Conservation (phyloP, 2,329 filamentous ascomycete genomes). For the Pseudonectria foliicola region DNA sequence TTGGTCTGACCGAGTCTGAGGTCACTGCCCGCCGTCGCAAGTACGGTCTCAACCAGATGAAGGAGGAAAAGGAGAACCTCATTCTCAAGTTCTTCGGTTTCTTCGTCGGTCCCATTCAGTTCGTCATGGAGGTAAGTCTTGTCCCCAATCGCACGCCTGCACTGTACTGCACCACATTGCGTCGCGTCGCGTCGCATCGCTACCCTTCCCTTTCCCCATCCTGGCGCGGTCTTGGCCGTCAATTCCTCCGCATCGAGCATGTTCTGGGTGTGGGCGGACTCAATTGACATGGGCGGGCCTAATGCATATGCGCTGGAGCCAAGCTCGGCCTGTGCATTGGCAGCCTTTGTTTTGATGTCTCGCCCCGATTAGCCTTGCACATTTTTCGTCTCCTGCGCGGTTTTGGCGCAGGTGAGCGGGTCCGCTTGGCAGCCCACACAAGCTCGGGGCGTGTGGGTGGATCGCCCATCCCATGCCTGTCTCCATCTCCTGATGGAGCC, state of each 20-base stretch:
- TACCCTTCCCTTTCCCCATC: background rate
- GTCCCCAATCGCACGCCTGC: background rate
- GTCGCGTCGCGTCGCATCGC: no score
- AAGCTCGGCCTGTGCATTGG: no score
- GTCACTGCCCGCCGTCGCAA: conserved; percentile 58
- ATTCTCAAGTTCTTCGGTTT: conserved; percentile 76
- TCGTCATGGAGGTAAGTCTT: conserved; percentile 76
- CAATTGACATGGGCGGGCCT: no score
- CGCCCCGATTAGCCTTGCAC: conserved; percentile 13
- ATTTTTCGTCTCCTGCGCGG: conserved; percentile 11
- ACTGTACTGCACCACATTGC: background rate
- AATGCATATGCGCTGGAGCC: no score
- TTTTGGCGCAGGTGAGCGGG: conserved; percentile 25
- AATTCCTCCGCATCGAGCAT: background rate
- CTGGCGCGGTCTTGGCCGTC: conserved; percentile 1
- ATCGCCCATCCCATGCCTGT: conserved; percentile 21
- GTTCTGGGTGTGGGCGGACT: no score
- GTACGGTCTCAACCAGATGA: conserved; percentile 83
- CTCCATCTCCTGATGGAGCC: conserved; percentile 17
- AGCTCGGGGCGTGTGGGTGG: conserved; percentile 21
- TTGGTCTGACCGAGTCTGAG: conserved; percentile 66
- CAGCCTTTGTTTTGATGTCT: conserved; percentile 10
- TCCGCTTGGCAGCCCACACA: conserved; percentile 22
- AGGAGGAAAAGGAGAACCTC: conserved; percentile 81
- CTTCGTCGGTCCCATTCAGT: conserved; percentile 85